phyloP scores from a whole-genome alignment of 192 early-diverging fungal species.

The Dissophora globulifera region DNA sequence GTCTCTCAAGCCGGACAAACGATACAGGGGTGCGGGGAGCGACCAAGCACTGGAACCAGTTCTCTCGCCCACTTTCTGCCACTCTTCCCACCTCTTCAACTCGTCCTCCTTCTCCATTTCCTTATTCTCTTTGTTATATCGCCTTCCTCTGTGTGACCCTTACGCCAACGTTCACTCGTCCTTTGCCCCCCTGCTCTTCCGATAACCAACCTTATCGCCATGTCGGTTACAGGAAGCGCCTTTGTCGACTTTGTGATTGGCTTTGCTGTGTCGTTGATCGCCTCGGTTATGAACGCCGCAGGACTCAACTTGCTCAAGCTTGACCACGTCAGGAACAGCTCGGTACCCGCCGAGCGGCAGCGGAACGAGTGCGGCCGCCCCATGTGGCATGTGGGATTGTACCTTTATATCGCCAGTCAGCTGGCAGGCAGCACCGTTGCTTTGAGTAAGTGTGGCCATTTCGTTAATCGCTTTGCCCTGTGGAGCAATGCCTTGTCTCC shows the following conservation, averaged over 20 bases:
- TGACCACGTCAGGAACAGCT: conserved; percentile 64
- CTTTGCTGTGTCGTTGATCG: conserved; percentile 53
- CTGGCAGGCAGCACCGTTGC: conserved; percentile 66
- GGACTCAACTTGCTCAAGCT: conserved; percentile 67
- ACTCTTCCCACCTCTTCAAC: neutral
- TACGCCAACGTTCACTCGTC: no score
- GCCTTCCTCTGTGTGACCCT: no score
- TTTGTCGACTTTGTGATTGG: conserved; percentile 57
- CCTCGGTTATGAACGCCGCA: conserved; percentile 63
- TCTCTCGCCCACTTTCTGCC: neutral
- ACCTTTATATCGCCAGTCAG: conserved; percentile 64
- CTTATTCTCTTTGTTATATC: no score
- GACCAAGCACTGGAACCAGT: neutral
- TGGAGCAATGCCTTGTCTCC: neutral
- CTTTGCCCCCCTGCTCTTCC: neutral
- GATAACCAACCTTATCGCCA: neutral
- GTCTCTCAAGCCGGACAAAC: no score
- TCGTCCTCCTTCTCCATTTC: no score
- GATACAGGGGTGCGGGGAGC: no score
- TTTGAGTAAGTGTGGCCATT: conserved; percentile 57
- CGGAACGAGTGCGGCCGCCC: conserved; percentile 67
- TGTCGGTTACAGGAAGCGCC: conserved; percentile 39
- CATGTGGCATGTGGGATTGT: conserved; percentile 68
- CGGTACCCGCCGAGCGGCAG: conserved; percentile 45
- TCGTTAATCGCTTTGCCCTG: neutral